phyloP scores from a whole-genome alignment of 2,329 filamentous ascomycete species.

The Drechslerella coelobrocha region DNA sequence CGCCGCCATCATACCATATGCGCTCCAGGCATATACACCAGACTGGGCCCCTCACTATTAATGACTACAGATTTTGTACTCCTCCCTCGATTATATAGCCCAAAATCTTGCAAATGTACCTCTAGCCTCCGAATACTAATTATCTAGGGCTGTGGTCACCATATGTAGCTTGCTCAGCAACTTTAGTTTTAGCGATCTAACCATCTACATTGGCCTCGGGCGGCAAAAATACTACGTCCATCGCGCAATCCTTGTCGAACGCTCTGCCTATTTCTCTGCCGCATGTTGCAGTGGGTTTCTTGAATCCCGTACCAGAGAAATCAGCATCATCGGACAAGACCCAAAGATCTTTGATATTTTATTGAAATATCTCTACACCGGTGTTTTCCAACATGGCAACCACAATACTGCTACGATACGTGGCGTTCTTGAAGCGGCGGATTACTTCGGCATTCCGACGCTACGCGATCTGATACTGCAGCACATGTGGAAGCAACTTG shows the following conservation, averaged over 20 bases:
- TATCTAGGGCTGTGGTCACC: too few relatives aligned
- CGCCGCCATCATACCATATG: background rate
- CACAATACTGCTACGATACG: background rate
- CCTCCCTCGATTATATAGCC: background rate
- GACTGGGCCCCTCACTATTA: background rate
- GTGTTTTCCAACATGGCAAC: background rate
- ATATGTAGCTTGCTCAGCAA: too few relatives aligned
- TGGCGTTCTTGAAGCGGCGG: background rate
- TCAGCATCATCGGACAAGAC: background rate
- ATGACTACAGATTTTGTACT: too few relatives aligned
- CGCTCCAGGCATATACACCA: too few relatives aligned
- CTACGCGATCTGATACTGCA: background rate
- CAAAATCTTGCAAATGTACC: too few relatives aligned
- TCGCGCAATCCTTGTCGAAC: slow-evolving; percentile 44
- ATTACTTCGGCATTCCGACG: slow-evolving; percentile 1
- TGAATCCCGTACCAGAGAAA: background rate
- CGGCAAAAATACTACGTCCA: slow-evolving; percentile 49
- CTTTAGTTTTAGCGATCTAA: slow-evolving; percentile 21
- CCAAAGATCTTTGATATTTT: background rate
- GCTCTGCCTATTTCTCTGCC: slow-evolving; percentile 51
- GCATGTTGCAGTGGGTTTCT: slow-evolving; percentile 30
- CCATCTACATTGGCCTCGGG: slow-evolving; percentile 30
- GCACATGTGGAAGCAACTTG: background rate
- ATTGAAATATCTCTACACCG: slow-evolving; percentile 7
- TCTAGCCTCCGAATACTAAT: too few relatives aligned